Base-by-base conservation (phyloP, 2,329 filamentous ascomycete species). In the Knufia fluminis region DNA sequence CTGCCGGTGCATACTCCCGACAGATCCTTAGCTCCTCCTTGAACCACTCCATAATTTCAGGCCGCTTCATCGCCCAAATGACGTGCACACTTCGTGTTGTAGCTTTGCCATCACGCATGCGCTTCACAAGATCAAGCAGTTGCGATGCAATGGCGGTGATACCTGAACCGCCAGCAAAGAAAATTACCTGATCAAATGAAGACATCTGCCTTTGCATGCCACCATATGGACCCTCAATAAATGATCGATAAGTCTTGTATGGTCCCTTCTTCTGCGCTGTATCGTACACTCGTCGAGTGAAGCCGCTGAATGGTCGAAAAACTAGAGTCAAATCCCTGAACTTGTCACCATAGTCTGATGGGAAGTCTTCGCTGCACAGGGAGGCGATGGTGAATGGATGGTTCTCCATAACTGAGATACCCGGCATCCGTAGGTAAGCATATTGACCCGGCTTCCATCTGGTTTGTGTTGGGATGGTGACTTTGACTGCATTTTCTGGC, bases 31-130 rank as follows among this genome's bases (percentile, higher is more conserved):
- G 74, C 66, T 96, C 91, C 68, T 96, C 90, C 57, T 87, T 86
- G 74, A 96, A 97, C 91, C 91, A 97, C 64, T 96, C 88, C 82
- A 97, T 88, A 1, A 88, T 87, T 66, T 96, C 91, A 12, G 92
- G 81, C 49, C 86, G 80, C 68, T 92, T 94, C 57, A 96, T 73
- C 3, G 90, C 82, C 91, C 91, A 97, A n/a, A 97, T 79, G 1
- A 97, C 86, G 14, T 92, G 84, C 3, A 97, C 84, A 56, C 84
- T 86, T 64, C 85, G 87, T 1, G 90, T 96, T 39, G 95, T 87
- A 28, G 91, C 90, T 66, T 95, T 95, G 44, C 88, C 86, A 62
- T 95, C 90, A 52, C 89, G 82, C 84, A 97, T 95, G 52, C 89
- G 82, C 69, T 95, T 96, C 69, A 96, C 94, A n/a, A 97, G 73